Percentiles rank a stretch among this genome's conserved stretches.
phyloP scores from a whole-genome alignment of 768 basidiomycete species.

The Tylopilus balloui region DNA sequence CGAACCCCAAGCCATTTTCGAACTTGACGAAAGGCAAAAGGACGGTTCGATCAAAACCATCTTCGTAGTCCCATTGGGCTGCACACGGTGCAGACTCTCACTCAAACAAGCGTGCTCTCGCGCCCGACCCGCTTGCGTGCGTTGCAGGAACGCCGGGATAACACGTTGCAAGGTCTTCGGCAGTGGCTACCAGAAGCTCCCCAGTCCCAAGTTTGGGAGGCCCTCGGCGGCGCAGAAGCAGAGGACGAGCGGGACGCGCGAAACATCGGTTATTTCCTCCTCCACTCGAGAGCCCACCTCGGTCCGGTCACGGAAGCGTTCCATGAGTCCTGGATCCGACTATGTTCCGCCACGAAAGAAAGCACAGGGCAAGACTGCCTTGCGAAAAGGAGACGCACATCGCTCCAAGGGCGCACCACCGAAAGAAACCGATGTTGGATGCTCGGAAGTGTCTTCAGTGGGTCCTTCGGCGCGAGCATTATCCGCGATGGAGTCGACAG shows the following conservation, averaged over 20 bases:
- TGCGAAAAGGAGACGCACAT: conserved; percentile 1
- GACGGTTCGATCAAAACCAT: conserved; percentile 12
- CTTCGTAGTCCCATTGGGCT: conserved; percentile 21
- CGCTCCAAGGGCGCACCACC: background rate
- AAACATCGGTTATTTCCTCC: background rate
- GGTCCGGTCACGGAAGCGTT: conserved; percentile 10
- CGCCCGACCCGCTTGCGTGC: conserved; percentile 20
- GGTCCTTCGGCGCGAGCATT: background rate
- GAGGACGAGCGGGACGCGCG: background rate
- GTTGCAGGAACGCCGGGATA: conserved; percentile 12
- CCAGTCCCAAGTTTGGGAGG: conserved; percentile 17
- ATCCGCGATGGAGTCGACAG: background rate
- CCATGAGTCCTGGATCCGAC: conserved; percentile 10
- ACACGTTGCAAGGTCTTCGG: background rate
- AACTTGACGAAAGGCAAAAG: conserved; percentile 16
- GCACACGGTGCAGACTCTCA: conserved; percentile 12
- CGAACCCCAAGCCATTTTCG: conserved; percentile 25
- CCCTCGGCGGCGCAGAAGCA: background rate
- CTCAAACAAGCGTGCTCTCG: conserved; percentile 23
- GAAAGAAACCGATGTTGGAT: background rate
- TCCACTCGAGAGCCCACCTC: background rate
- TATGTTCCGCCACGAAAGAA: conserved; percentile 7
- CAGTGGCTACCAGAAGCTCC: conserved; percentile 22
- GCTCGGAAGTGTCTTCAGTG: background rate
- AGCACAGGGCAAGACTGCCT: background rate